phyloP scores from a whole-genome alignment of 108 stramenopile genomes.

The Fistulifera pelliculosa region DNA sequence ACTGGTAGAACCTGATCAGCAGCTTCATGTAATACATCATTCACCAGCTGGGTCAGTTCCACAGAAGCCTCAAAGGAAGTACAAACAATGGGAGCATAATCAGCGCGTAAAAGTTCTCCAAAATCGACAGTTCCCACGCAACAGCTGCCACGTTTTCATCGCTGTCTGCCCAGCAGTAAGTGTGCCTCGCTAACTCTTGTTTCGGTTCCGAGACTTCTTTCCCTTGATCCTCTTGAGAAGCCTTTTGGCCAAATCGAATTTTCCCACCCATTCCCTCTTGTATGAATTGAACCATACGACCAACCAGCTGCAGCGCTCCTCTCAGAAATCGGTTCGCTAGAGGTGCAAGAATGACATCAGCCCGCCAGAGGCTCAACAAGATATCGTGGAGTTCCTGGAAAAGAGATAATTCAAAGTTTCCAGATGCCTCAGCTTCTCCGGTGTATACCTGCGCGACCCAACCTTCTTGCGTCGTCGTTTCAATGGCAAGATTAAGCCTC shows the following conservation, averaged over 20 bases:
- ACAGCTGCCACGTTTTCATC: constrained; percentile 72
- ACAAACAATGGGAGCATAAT: constrained; percentile 46
- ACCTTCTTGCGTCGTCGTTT: constrained; percentile 44
- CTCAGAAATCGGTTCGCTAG: constrained; percentile 70
- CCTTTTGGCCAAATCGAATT: constrained; percentile 54
- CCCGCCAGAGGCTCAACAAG: constrained; percentile 47
- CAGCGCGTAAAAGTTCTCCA: constrained; percentile 55
- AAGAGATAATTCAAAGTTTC: constrained; percentile 65
- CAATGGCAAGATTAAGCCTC: constrained; percentile 67
- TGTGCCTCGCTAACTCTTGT: background rate
- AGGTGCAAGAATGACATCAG: constrained; percentile 62
- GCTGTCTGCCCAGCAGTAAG: constrained; percentile 69
- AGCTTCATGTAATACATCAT: constrained; percentile 56
- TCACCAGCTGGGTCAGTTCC: constrained; percentile 34
- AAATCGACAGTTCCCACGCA: constrained; percentile 77
- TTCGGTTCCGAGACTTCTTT: background rate
- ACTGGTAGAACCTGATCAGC: constrained; percentile 57
- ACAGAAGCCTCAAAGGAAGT: constrained; percentile 26
- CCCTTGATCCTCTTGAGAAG: constrained; percentile 8
- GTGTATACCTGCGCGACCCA: constrained; percentile 74
- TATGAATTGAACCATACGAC: constrained; percentile 60
- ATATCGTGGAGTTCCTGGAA: constrained; percentile 75
- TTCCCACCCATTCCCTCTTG: constrained; percentile 66
- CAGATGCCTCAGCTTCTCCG: constrained; percentile 25
- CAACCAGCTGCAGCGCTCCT: constrained; percentile 69